phyloP scores from a whole-genome alignment of 371 early-diverging fungal genomes.

The Encephalitozoon hellem region DNA sequence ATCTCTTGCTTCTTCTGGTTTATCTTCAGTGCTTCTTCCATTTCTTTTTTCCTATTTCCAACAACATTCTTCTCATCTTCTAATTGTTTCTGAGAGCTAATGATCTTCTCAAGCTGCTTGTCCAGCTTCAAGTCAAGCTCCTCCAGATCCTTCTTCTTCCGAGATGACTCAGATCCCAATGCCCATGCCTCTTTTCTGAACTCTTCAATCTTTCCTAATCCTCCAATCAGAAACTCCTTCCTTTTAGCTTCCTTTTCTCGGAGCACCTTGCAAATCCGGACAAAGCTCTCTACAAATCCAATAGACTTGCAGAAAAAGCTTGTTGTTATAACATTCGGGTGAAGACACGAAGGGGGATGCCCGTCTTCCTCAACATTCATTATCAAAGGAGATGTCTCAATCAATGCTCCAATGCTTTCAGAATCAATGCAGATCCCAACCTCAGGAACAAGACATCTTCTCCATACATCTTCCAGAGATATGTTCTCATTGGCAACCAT shows the following conservation, averaged over 20 bases:
- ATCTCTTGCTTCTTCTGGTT: constrained; percentile 70
- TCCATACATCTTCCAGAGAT: background rate
- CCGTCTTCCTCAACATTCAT: background rate
- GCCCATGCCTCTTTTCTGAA: background rate
- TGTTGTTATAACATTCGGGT: background rate
- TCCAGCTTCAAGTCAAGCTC: background rate
- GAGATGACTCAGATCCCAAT: background rate
- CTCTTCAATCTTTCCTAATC: constrained; percentile 22
- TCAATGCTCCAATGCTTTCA: background rate
- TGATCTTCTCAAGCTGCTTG: constrained; percentile 64
- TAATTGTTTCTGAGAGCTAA: constrained; percentile 66
- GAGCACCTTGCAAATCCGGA: background rate
- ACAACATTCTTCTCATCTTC: constrained; percentile 65
- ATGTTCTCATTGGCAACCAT: background rate
- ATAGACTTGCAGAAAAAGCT: background rate
- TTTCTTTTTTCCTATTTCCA: constrained; percentile 67
- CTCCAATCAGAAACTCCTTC: background rate
- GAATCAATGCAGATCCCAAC: background rate
- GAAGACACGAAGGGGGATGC: background rate
- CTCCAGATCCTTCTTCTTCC: background rate
- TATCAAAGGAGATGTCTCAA: background rate
- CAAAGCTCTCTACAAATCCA: background rate
- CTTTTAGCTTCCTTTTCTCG: background rate
- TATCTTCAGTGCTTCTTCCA: constrained; percentile 68
- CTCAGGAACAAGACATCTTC: background rate